Evolutionary conservation across 2,329 filamentous ascomycete genomes (phyloP).

Genomic region (Aspergillus bombycis): DNA sequence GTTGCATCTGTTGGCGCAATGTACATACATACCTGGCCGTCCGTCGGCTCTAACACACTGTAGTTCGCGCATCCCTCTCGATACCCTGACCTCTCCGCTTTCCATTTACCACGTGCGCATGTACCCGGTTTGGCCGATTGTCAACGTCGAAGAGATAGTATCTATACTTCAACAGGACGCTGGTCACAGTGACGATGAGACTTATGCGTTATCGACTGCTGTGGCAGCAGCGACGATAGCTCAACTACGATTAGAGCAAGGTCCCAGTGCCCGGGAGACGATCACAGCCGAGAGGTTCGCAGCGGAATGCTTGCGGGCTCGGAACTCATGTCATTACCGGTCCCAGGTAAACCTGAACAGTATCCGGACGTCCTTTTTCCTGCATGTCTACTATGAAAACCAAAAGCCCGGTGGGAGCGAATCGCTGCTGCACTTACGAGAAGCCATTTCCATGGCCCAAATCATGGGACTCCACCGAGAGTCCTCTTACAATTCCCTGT

Average conservation of each 20-base stretch:
- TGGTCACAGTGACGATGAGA: conserved; percentile 33
- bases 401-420: conserved; percentile 49
- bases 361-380: conserved; percentile 54
- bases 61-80: conserved; percentile 20
- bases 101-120: conserved; percentile 55
- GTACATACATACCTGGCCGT: background rate
- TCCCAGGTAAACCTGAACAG: conserved; percentile 42
- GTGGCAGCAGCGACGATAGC: conserved; percentile 54
- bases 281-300: conserved; percentile 39
- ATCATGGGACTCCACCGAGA: conserved; percentile 53
- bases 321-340: conserved; percentile 32
- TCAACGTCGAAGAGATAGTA: conserved; percentile 50
- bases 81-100: conserved; percentile 36
- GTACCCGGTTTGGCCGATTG: conserved; percentile 58
- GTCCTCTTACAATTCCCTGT: conserved; percentile 43
- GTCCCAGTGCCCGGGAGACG: conserved; percentile 25
- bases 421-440: conserved; percentile 53
- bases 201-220: conserved; percentile 49
- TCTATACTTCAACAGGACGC: conserved; percentile 38
- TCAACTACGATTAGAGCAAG: conserved; percentile 49
- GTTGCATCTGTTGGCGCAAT: background rate
- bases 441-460: conserved; percentile 57
- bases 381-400: conserved; percentile 58
- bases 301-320: conserved; percentile 40
- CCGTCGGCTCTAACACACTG: background rate